A percentile compares a stretch with the other conserved stretches of the same genome.
Conservation (phyloP, 768 basidiomycete species). For the Amanita subjunquillea region DNA sequence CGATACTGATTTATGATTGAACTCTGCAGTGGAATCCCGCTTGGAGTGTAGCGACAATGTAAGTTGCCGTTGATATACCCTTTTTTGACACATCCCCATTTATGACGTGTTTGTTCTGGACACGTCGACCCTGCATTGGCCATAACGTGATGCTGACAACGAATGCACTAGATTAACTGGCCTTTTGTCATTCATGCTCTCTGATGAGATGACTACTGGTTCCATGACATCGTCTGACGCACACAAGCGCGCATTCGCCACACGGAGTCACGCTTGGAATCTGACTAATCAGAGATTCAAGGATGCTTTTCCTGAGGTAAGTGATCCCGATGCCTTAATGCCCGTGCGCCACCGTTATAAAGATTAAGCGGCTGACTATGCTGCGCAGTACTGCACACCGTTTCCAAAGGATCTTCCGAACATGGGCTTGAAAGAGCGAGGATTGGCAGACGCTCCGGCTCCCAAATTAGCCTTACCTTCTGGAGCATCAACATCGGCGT, state of each 20-base stretch:
- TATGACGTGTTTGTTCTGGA: neutral
- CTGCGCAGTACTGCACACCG: slow-evolving; percentile 55
- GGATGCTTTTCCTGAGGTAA: slow-evolving; percentile 83
- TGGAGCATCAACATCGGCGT: slow-evolving; percentile 3
- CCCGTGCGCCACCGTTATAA: neutral
- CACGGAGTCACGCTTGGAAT: slow-evolving; percentile 82
- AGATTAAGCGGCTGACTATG: neutral
- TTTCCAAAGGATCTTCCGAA: slow-evolving; percentile 73
- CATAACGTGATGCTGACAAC: slow-evolving; percentile 6
- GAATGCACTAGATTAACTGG: slow-evolving; percentile 69
- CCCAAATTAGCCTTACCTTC: slow-evolving; percentile 13
- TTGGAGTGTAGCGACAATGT: slow-evolving; percentile 94
- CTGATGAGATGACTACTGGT: slow-evolving; percentile 95
- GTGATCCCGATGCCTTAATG: slow-evolving; percentile 17
- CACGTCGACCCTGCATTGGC: slow-evolving; percentile 6
- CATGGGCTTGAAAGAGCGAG: slow-evolving; percentile 80
- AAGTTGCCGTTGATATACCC: slow-evolving; percentile 20
- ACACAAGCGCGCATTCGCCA: slow-evolving; percentile 72
- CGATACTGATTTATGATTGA: slow-evolving; percentile 1
- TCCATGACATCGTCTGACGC: slow-evolving; percentile 71
- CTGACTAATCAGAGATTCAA: slow-evolving; percentile 66
- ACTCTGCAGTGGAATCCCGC: slow-evolving; percentile 79
- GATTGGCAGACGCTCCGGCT: slow-evolving; percentile 27
- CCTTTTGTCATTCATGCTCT: slow-evolving; percentile 87
- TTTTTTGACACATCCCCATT: neutral